Evolutionary conservation across 768 basidiomycete species (phyloP).

Genomic region (Agaricus bisporus): DNA sequence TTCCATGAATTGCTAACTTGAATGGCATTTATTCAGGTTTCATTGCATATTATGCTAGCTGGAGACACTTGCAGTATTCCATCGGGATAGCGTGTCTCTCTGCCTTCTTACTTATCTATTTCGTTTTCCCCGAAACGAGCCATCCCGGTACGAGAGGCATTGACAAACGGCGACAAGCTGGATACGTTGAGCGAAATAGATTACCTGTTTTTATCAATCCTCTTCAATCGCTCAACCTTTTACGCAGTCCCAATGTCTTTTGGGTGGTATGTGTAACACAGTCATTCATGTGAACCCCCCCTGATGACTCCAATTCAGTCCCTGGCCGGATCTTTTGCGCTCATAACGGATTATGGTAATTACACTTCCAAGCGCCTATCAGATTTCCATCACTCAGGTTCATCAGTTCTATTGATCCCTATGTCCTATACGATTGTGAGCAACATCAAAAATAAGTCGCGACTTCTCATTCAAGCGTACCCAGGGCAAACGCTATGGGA

Average conservation of each 20-base stretch:
- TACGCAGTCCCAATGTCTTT: constrained; percentile 51
- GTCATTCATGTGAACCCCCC: constrained; percentile 8
- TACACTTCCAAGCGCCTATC: neutral
- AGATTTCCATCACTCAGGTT: too few relatives aligned
- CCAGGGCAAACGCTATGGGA: constrained; percentile 45
- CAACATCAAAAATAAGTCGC: neutral
- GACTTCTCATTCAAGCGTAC: too few relatives aligned
- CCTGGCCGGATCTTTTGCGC: constrained; percentile 18
- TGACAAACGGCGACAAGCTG: constrained; percentile 31
- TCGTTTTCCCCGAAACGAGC: constrained; percentile 59
- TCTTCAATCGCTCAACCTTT: constrained; percentile 35
- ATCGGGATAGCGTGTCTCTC: constrained; percentile 29
- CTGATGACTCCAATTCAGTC: neutral
- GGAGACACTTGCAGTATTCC: constrained; percentile 48
- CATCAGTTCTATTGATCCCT: constrained; percentile 48
- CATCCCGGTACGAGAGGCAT: constrained; percentile 53
- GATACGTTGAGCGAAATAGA: constrained; percentile 12
- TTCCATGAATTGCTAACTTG: too few relatives aligned
- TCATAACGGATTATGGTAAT: constrained; percentile 33
- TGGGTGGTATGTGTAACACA: constrained; percentile 33
- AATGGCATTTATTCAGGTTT: neutral
- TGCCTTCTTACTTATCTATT: constrained; percentile 32
- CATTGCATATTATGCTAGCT: constrained; percentile 31
- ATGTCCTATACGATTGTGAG: constrained; percentile 63
- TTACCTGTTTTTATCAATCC: constrained; percentile 47